Conservation (phyloP, 1,139 yeast genomes). For the Starmera stellimalicola region DNA sequence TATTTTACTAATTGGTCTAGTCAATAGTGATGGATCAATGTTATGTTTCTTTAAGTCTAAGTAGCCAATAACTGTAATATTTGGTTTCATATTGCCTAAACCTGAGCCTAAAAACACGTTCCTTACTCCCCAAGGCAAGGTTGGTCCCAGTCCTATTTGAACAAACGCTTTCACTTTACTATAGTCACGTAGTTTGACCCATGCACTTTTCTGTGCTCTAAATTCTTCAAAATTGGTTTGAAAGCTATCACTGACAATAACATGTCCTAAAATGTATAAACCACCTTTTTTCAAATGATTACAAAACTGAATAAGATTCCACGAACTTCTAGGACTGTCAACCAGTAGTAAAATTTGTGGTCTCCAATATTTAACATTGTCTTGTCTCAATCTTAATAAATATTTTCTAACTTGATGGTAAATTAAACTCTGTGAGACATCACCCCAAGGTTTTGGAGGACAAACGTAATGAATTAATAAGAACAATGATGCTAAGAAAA, state of each 20-base stretch:
- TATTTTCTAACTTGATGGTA: conserved; percentile 95
- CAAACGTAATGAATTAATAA: conserved; percentile 78
- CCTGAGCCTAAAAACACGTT: conserved; percentile 90
- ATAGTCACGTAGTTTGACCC: conserved; percentile 74
- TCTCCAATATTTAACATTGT: conserved; percentile 95
- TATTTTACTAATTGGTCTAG: conserved; percentile 4
- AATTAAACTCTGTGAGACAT: conserved; percentile 86
- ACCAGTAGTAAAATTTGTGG: conserved; percentile 85
- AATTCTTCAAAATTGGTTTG: conserved; percentile 59
- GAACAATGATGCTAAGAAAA: conserved; percentile 56
- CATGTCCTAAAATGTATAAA: conserved; percentile 85
- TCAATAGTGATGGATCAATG: conserved; percentile 10
- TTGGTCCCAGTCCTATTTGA: conserved; percentile 82
- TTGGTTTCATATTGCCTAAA: conserved; percentile 94
- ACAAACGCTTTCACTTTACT: conserved; percentile 84
- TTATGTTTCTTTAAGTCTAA: conserved; percentile 38
- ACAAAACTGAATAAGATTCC: conserved; percentile 91
- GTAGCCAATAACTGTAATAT: conserved; percentile 84
- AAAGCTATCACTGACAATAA: conserved; percentile 50
- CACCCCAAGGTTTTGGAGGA: conserved; percentile 97
- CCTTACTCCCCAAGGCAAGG: conserved; percentile 91
- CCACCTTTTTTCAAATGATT: conserved; percentile 94
- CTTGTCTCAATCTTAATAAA: conserved; percentile 62
- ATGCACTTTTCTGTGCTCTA: conserved; percentile 63
- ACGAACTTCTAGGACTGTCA: conserved; percentile 83